A percentile compares a stretch with the other conserved stretches of the same genome.
Evolutionary conservation across 2,329 filamentous ascomycete species (phyloP).

Genomic region (Rhynchosporium agropyri): DNA sequence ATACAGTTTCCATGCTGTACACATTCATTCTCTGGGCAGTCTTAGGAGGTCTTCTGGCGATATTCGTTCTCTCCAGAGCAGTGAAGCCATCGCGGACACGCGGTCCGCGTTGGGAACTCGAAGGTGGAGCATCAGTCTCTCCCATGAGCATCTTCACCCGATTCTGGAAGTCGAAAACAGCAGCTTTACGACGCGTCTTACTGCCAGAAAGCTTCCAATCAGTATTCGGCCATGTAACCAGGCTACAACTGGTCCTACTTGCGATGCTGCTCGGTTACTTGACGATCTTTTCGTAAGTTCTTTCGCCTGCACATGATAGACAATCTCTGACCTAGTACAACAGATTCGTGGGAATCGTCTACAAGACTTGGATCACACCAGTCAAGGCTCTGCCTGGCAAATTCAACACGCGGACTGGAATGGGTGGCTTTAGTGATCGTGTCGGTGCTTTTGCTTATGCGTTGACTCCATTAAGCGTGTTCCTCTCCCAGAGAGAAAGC

Average conservation of each 20-base stretch:
- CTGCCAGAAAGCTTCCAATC: constrained; percentile 60
- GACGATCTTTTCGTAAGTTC: constrained; percentile 59
- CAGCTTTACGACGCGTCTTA: constrained; percentile 47
- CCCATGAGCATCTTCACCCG: constrained; percentile 3
- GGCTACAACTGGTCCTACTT: constrained; percentile 67
- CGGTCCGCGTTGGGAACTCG: neutral
- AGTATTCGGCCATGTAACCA: constrained; percentile 68
- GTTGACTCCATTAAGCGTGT: constrained; percentile 69
- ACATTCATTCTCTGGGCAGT: constrained; percentile 59
- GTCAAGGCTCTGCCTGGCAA: constrained; percentile 55
- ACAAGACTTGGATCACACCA: constrained; percentile 71
- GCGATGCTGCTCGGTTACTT: constrained; percentile 62
- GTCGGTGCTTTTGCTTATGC: constrained; percentile 73
- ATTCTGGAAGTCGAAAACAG: constrained; percentile 8
- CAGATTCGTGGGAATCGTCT: constrained; percentile 65
- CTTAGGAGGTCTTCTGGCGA: constrained; percentile 50
- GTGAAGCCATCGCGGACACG: constrained; percentile 28
- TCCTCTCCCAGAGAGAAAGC: constrained; percentile 70
- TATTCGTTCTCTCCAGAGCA: constrained; percentile 45
- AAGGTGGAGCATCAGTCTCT: constrained; percentile 28
- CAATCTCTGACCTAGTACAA: constrained; percentile 7
- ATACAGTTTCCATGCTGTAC: constrained; percentile 58
- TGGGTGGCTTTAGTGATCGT: constrained; percentile 71
- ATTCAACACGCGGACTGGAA: constrained; percentile 64
- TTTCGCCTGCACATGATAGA: neutral